Evolutionary conservation across 441 rosid genomes (phyloP), one percentile per base, ranked within the genome.

Genomic region (Mallotus japonicus): DNA sequence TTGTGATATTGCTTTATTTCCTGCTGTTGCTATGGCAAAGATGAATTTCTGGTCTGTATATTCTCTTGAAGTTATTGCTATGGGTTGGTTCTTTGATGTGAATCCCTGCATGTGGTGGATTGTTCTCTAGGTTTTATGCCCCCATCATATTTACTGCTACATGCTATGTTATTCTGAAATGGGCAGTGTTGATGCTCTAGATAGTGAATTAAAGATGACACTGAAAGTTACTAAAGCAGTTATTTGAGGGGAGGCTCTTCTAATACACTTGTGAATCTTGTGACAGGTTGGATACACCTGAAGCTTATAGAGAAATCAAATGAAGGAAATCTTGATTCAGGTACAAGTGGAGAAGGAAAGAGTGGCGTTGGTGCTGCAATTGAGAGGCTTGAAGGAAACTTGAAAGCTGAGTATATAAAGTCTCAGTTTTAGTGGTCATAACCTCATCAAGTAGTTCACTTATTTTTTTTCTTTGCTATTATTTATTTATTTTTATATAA

Each of bases 271-370:
- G 57, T 65, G 47, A 9, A 6, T 79, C 65, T 75, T 56, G 22
- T 66, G 20, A 79, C 80, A 95, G 97, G 98, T 70, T 92, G 97
- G 97, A 64, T 90, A 71, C 98, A 95, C 47, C 78, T 92, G 85
- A 95, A 91, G 86, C 89, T 95, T 42, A 81, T 95, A 72, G 86
- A 91, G 81, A 92, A 90, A 83, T 98, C 92, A 71, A 90, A 91
- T 70, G 88, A 95, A 83, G 91, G 85, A 64, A 85, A 75, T 42
- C 71, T 58, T 16, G 70, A 72, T 17, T 75, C 75, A 11, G 77
- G 65, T 62, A 78, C 75, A 71, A 78, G 59, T 53, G 86, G 80
- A 40, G 85, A 76, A 63, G 80, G 83, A 19, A 83, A 76, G 65
- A 78, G 91, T 57, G 96, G 95, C 37, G 92, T 92, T 59, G 90